Evolutionary conservation across 768 basidiomycete genomes (phyloP).

Genomic region (Agrocybe chaxingu): DNA sequence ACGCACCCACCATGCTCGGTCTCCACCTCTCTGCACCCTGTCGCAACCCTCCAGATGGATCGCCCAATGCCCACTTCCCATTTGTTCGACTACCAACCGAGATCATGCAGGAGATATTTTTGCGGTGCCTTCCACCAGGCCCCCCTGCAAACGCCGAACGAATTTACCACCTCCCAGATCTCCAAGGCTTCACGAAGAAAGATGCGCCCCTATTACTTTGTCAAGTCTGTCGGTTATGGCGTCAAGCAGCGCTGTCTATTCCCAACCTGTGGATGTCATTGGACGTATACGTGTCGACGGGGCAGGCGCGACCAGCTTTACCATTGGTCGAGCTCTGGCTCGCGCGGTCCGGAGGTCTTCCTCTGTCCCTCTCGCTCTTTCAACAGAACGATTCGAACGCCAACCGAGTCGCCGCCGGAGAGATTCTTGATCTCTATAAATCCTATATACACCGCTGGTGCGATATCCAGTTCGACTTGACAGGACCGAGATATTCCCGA

Average conservation of each 20-base stretch:
- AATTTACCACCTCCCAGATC: conserved; percentile 7
- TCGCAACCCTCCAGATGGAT: too few species aligned
- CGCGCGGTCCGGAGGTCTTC: conserved; percentile 27
- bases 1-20: too few species aligned
- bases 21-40: too few species aligned
- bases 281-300: conserved; percentile 26
- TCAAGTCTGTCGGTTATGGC: conserved; percentile 41
- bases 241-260: conserved; percentile 31
- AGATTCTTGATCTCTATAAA: conserved; percentile 28
- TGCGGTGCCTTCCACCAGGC: conserved; percentile 20
- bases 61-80: neutral
- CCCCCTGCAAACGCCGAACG: conserved; percentile 5
- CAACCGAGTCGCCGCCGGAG: conserved; percentile 23
- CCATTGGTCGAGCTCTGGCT: conserved; percentile 28
- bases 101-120: conserved; percentile 29
- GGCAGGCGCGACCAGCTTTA: conserved; percentile 25
- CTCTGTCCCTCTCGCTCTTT: conserved; percentile 26
- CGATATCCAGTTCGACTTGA: conserved; percentile 27
- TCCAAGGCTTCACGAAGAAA: conserved; percentile 11
- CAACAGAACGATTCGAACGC: conserved; percentile 30
- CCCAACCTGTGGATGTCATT: conserved; percentile 39
- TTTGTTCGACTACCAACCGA: conserved; percentile 21
- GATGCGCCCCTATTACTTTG: conserved; percentile 34
- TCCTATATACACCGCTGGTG: conserved; percentile 27
- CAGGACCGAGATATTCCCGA: conserved; percentile 25